Percentiles rank a stretch among this genome's conserved stretches.
Evolutionary conservation across 2,329 filamentous ascomycete species (phyloP).

Genomic region (Calonectria leucothoes): DNA sequence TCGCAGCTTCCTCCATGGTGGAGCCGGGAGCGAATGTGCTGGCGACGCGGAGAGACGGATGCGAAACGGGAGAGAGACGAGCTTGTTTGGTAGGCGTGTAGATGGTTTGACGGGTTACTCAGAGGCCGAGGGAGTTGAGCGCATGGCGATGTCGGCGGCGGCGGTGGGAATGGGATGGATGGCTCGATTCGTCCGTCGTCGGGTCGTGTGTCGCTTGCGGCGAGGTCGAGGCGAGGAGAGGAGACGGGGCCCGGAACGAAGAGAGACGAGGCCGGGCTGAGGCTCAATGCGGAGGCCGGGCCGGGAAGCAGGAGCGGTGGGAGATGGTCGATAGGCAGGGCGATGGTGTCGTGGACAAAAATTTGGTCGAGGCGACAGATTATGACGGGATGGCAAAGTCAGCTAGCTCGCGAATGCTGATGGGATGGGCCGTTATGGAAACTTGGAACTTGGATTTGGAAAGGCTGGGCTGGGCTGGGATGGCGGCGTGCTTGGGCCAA

Average conservation of each 20-base stretch:
- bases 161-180: conserved; percentile 1
- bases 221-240: neutral
- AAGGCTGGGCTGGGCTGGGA: conserved; percentile 25
- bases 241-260: neutral
- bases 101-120: conserved; percentile 2
- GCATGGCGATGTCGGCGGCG: conserved; percentile 25
- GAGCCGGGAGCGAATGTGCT: conserved; percentile 42
- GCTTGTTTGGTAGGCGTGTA: neutral
- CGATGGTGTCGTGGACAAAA: neutral
- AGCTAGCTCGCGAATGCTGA: conserved; percentile 11
- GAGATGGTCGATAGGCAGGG: neutral
- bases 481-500: conserved; percentile 20
- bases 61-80: neutral
- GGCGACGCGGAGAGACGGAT: conserved; percentile 26
- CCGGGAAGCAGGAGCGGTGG: neutral
- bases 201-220: neutral
- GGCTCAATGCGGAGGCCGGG: conserved; percentile 8
- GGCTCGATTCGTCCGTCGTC: conserved; percentile 7
- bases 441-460: conserved; percentile 24
- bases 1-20: conserved; percentile 80
- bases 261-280: neutral
- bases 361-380: conserved; percentile 1
- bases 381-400: neutral
- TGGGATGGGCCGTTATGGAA: conserved; percentile 26
- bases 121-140: conserved; percentile 10